A percentile compares a stretch with the other conserved stretches of the same genome.
Conservation (phyloP, 2,329 filamentous ascomycete genomes). For the Lachnellula suecica region DNA sequence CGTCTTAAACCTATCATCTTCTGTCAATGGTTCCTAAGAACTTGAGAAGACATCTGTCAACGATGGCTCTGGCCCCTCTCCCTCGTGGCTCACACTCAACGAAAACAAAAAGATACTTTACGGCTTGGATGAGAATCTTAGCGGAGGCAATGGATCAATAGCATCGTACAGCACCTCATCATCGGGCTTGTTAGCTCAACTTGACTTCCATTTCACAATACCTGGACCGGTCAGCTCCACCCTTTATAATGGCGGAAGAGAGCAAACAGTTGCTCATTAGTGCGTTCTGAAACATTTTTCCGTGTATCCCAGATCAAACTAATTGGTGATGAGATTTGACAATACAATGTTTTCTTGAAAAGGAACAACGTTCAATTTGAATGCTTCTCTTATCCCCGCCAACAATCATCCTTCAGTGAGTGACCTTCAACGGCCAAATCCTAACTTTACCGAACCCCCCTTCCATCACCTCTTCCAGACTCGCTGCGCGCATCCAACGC, state of each 20-base stretch:
- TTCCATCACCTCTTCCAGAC: too few species aligned
- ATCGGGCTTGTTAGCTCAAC: conserved; percentile 39
- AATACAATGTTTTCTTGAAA: too few species aligned
- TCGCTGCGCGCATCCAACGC: too few species aligned
- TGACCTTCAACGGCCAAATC: too few species aligned
- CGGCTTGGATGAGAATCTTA: conserved; percentile 25
- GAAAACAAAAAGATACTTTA: conserved; percentile 25
- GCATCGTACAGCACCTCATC: conserved; percentile 29
- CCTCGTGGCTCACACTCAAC: conserved; percentile 28
- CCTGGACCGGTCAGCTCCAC: conserved; percentile 34
- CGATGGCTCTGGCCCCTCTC: conserved; percentile 22
- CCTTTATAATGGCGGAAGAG: conserved; percentile 43
- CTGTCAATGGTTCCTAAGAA: conserved; percentile 21
- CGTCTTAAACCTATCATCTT: conserved; percentile 34
- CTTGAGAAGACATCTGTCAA: conserved; percentile 20
- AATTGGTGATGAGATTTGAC: too few species aligned
- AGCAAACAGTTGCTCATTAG: conserved; percentile 33
- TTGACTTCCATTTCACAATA: conserved; percentile 42
- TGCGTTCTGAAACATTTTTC: too few species aligned
- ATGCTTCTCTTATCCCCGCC: too few species aligned
- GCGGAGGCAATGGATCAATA: conserved; percentile 18
- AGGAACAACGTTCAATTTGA: too few species aligned
- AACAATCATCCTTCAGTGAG: too few species aligned
- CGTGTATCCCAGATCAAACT: too few species aligned
- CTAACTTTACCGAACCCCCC: too few species aligned